Percentiles rank a stretch among this genome's conserved stretches.
Conservation (phyloP, 306 rosid genomes). For the Castanea mollissima region DNA sequence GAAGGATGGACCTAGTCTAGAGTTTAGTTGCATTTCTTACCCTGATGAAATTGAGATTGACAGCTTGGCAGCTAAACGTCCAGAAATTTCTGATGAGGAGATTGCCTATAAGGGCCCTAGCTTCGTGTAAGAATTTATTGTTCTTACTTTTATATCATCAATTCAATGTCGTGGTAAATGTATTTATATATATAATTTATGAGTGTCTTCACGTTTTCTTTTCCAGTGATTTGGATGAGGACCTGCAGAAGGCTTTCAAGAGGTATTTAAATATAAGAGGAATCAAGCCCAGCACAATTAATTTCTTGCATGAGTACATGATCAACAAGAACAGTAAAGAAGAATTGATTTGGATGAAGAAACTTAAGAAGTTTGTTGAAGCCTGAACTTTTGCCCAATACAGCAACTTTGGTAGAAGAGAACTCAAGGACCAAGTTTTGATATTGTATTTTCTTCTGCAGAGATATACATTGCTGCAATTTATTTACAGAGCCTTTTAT, state of each 20-base stretch:
- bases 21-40: slow-evolving; percentile 71
- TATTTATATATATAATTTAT: background rate
- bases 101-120: slow-evolving; percentile 90
- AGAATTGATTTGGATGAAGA: slow-evolving; percentile 71
- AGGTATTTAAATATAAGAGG: slow-evolving; percentile 90
- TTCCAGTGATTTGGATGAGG: slow-evolving; percentile 80
- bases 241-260: slow-evolving; percentile 76
- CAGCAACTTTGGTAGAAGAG: slow-evolving; percentile 6
- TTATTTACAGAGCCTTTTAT: too few relatives aligned
- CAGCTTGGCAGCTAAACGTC: slow-evolving; percentile 63
- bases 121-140: slow-evolving; percentile 53
- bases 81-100: slow-evolving; percentile 61
- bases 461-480: background rate
- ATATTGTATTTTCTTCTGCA: background rate
- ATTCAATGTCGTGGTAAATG: background rate
- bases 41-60: slow-evolving; percentile 77
- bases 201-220: background rate
- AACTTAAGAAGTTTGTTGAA: slow-evolving; percentile 63
- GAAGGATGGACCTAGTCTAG: slow-evolving; percentile 60
- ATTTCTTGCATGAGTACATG: slow-evolving; percentile 96
- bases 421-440: background rate
- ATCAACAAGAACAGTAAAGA: slow-evolving; percentile 90
- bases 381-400: slow-evolving; percentile 31
- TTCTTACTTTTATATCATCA: background rate
- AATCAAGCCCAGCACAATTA: slow-evolving; percentile 77